Base-by-base conservation (phyloP, 345 rosid species). In the Alliaria petiolata region DNA sequence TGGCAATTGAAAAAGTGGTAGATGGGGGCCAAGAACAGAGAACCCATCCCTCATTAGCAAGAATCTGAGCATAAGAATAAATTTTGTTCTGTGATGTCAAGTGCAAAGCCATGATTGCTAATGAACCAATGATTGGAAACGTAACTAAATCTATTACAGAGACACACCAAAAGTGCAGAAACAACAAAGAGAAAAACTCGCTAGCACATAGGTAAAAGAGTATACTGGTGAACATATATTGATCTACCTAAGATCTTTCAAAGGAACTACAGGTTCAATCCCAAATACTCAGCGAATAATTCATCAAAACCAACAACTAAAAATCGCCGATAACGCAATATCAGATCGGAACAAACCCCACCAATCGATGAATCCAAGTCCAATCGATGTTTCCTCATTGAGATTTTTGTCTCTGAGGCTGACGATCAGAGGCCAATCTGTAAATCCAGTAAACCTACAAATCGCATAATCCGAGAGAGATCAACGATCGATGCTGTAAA, bases 391-490 rank as follows among this genome's bases (percentile, higher is more conserved):
- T 43, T 71, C 63, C 69, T 83, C 76, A 89, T 30, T 89, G 87
- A 6, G 87, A 70, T 83, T 91, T 91, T 67, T 85, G 68, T 67
- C 93, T 83, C 78, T 72, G 83, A 10, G 96, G 96, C 72, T 81
- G 89, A 71, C 83, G 89, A 60, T 86, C 91, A 35, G 90, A 81
- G 7, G 89, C 89, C 83, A 90, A 75, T 80, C 87, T 80, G 71
- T 86, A 90, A 70, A 90, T 90, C 96, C 96, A 90, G 72, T 86
- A 90, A 15, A 83, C 89, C 96, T 87, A 30, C 15, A 50, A 4
- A 57, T 15, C 46, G 1, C 26, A 22, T 15, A 51, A 70, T 43
- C 53, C 40, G 44, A 77, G 67, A 25, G 3, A 46, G 63, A 65
- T 57, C 15, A 67, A 15, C 4, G 64, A 51, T 49, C 15, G 44